These are phyloP conservation scores for Globisporangium mamillatum DNA, from an alignment of 352 stramenopile species.

Conservation along the genomic window DNA sequence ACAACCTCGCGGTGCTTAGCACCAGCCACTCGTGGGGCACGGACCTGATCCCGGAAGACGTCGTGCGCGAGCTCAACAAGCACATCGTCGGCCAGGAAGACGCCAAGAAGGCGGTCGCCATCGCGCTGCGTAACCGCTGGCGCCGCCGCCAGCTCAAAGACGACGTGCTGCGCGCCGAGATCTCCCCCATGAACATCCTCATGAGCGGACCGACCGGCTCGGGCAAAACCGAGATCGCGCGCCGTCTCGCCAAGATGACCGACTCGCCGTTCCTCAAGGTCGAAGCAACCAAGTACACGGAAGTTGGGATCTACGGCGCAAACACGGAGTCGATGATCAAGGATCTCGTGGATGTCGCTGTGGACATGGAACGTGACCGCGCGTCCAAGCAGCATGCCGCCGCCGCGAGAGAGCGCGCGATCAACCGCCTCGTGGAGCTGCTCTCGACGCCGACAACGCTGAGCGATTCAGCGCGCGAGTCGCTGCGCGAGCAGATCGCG, in stretches of 20 bases:
- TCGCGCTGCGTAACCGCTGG: conserved; percentile 98
- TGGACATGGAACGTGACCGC: conserved; percentile 85
- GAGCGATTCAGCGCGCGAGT: conserved; percentile 40
- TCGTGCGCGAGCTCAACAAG: conserved; percentile 94
- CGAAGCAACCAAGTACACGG: conserved; percentile 99
- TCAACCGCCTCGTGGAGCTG: conserved; percentile 88
- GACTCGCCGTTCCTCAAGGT: conserved; percentile 97
- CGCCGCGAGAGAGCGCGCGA: conserved; percentile 84
- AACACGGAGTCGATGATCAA: conserved; percentile 99
- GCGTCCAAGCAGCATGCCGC: conserved; percentile 82
- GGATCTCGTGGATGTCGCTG: conserved; percentile 95
- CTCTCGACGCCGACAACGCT: conserved; percentile 36
- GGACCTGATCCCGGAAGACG: conserved; percentile 86
- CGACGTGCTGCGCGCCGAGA: conserved; percentile 77
- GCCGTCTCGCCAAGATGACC: conserved; percentile 96
- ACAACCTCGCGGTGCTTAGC: conserved; percentile 12
- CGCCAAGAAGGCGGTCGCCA: conserved; percentile 97
- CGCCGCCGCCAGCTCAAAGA: conserved; percentile 92
- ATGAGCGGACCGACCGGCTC: conserved; percentile 99
- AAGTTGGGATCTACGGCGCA: conserved; percentile 98
- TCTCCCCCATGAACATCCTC: conserved; percentile 99
- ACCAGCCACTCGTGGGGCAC: conserved; percentile 21
- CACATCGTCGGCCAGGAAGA: conserved; percentile 96
- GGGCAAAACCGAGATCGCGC: conserved; percentile 98
- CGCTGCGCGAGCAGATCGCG: conserved; percentile 60